Percentiles rank a stretch among this genome's conserved stretches.
phyloP scores from a whole-genome alignment of 345 rosid species.

The Linum trigynum region DNA sequence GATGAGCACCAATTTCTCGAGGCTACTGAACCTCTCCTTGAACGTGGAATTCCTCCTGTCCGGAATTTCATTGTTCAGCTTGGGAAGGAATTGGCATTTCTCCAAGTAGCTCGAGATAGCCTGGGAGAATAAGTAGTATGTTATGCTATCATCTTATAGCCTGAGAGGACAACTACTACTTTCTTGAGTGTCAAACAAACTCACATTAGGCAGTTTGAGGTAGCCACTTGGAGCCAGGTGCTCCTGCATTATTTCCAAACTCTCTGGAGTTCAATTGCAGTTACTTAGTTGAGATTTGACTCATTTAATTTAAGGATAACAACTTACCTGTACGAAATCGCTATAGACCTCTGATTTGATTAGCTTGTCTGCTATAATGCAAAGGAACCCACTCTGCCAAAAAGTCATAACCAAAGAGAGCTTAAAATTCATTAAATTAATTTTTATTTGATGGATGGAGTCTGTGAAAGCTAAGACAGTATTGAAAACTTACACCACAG shows the following conservation, averaged over 20 bases:
- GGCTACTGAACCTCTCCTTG: conserved; percentile 58
- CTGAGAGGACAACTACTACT: not conserved
- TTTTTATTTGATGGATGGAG: not conserved
- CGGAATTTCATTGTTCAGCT: conserved; percentile 73
- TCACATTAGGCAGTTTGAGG: conserved; percentile 65
- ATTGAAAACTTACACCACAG: conserved; percentile 62
- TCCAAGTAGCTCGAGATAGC: conserved; percentile 40
- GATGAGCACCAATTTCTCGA: conserved; percentile 75
- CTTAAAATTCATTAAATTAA: not conserved
- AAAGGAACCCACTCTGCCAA: conserved; percentile 55
- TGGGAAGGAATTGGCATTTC: conserved; percentile 72
- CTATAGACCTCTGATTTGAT: conserved; percentile 60
- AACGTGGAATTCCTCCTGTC: conserved; percentile 48
- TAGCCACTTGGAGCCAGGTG: conserved; percentile 83
- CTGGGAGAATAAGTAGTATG: conserved; percentile 16
- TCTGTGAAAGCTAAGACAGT: not conserved
- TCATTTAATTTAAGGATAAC: conserved; percentile 7
- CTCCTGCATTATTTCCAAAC: conserved; percentile 34
- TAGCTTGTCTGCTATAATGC: conserved; percentile 49
- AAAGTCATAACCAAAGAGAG: conserved; percentile 1
- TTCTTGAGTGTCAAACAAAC: conserved; percentile 8
- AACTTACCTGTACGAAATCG: conserved; percentile 67
- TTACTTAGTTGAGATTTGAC: conserved; percentile 2
- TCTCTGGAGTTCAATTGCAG: conserved; percentile 2
- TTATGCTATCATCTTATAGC: not conserved